Base-by-base conservation (phyloP, 2,329 filamentous ascomycete genomes). In the Penicillium vulpinum region DNA sequence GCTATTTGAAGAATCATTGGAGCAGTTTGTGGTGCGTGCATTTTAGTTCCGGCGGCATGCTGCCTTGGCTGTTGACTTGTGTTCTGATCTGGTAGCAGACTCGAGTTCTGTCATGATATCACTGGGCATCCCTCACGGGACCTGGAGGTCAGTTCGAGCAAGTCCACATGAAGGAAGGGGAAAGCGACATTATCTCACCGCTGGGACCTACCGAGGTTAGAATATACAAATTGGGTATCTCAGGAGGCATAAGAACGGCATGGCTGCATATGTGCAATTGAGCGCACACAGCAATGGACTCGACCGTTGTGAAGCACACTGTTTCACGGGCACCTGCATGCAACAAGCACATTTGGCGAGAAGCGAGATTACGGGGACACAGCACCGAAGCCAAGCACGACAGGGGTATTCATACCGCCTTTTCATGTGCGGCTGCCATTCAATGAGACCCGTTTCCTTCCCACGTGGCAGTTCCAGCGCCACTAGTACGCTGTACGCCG, bases 1-100 rank as follows among this genome's bases (percentile, higher is more conserved):
- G 71, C 73, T 88, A 53, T 88, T 88, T 64, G 85, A 88, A 68
- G 76, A 81, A 53, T 85, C 83, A 7, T 65, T 81, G 38, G 78
- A 80, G 65, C 78, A 80, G 57, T 81, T 81, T 62, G 78, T 81
- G 70, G 78, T 80, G 73, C 60, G 76, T 71, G 15, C 38, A 21
- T 24, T 56, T 40, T 47, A 36, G 10, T 51, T 35, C 22, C 22
- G 54, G 33, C 22, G 54, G 33, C 50, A 33, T 21, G 11, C 33
- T 40, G 39, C 52, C 43, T 41, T 51, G 21, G 21, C 56, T 58
- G 49, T 56, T 62, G 58, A 51, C 55, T 50, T 47, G 41, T 63
- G 49, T 47, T 59, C 62, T 70, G 56, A 70, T 63, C 49, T 49
- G 57, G 36, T 54, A 61, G 54, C 58, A 73, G 70, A 73, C 70